Percentiles rank a stretch among this genome's conserved stretches.
Evolutionary conservation across 2,329 filamentous ascomycete genomes (phyloP).

Genomic region (Aureobasidium sp.): DNA sequence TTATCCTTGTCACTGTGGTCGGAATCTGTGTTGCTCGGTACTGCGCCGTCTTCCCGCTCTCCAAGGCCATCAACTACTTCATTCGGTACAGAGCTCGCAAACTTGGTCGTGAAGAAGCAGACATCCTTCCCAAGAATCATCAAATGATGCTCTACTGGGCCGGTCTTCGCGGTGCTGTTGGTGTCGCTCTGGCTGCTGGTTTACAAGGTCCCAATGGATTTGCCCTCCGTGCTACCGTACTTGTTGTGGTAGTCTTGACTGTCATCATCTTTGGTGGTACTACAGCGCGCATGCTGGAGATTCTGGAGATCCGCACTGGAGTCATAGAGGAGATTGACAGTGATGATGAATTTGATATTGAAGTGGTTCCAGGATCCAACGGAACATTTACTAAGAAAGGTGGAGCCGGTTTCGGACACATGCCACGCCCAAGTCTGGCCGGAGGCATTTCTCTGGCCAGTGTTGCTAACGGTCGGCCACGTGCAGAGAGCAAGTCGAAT

Average conservation of each 20-base stretch:
- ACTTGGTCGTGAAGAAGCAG: constrained; percentile 65
- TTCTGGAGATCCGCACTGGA: constrained; percentile 89
- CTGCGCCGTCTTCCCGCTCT: constrained; percentile 90
- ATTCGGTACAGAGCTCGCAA: constrained; percentile 76
- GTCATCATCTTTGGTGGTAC: constrained; percentile 99
- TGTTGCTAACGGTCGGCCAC: constrained; percentile 31
- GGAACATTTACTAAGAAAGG: constrained; percentile 75
- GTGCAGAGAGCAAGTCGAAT: constrained; percentile 27
- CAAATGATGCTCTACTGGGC: constrained; percentile 99
- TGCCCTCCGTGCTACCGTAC: constrained; percentile 84
- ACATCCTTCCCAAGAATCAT: constrained; percentile 89
- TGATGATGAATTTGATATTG: constrained; percentile 97
- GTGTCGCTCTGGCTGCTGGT: constrained; percentile 85
- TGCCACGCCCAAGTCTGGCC: constrained; percentile 49
- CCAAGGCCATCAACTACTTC: constrained; percentile 82
- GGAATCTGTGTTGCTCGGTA: constrained; percentile 90
- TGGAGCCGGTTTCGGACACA: constrained; percentile 69
- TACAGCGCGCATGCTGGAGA: constrained; percentile 94
- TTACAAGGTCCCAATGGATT: constrained; percentile 64
- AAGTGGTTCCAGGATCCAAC: constrained; percentile 54
- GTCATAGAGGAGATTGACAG: constrained; percentile 96
- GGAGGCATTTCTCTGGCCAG: constrained; percentile 49
- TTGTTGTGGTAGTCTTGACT: constrained; percentile 92
- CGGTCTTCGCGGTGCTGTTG: constrained; percentile 87
- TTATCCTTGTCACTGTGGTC: constrained; percentile 85